Conservation (phyloP, 176 grass and related monocot genomes). For the barley (Hordeum vulgare) region DNA sequence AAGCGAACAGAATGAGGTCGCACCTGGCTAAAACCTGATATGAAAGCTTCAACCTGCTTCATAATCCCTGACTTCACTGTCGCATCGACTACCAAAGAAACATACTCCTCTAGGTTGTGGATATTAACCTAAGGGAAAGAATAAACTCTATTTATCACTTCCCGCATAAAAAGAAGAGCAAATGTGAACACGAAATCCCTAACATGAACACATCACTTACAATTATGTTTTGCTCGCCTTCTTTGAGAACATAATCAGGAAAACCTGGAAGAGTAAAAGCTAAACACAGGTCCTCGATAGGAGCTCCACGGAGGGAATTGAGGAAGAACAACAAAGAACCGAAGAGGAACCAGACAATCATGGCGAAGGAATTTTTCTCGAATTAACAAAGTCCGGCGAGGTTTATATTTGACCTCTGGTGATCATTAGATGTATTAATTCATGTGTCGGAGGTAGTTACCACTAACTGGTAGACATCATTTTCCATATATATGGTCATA, state of each 20-base stretch:
- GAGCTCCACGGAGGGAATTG: constrained; percentile 47
- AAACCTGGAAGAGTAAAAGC: constrained; percentile 96
- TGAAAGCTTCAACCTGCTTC: constrained; percentile 83
- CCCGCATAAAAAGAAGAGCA: background rate
- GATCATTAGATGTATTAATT: too few relatives aligned
- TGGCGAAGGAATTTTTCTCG: too few relatives aligned
- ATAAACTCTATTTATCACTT: background rate
- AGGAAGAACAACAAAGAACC: too few relatives aligned
- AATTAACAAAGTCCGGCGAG: too few relatives aligned
- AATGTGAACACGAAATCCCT: constrained; percentile 5
- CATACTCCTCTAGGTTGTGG: constrained; percentile 78
- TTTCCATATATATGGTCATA: too few relatives aligned
- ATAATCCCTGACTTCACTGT: constrained; percentile 73
- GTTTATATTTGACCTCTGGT: too few relatives aligned
- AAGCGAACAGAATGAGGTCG: background rate
- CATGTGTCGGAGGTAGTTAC: too few relatives aligned
- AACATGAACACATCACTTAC: constrained; percentile 35
- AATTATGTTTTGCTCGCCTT: constrained; percentile 45
- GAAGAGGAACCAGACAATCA: too few relatives aligned
- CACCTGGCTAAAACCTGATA: constrained; percentile 89
- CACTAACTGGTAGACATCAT: too few relatives aligned
- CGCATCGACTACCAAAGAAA: constrained; percentile 72
- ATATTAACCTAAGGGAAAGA: constrained; percentile 55
- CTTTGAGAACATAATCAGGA: constrained; percentile 81
- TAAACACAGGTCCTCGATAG: constrained; percentile 65